Evolutionary conservation across 1,139 yeast genomes (phyloP), one percentile per base, ranked within the genome.

Genomic region (Kodamaea anthophila): DNA sequence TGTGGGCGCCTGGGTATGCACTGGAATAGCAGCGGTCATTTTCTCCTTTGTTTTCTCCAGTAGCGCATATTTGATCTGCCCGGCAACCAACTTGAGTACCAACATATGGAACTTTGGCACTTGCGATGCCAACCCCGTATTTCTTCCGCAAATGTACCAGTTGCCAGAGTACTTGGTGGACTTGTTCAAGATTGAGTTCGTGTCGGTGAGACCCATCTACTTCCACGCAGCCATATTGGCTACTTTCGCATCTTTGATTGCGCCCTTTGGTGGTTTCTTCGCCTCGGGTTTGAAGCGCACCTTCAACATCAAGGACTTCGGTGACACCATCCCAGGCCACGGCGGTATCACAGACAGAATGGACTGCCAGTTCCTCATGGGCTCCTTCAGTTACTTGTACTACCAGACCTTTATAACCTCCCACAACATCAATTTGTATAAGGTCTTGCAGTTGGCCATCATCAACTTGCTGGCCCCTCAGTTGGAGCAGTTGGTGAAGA

Each of bases 251-350:
- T 88, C 97, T 1, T 70, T 93, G 42, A 82, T 91, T 55, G 99
- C 99, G 2, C 99, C 99, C 35, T 91, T 91, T 53, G 99, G 99
- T 32, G 99, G 99, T 1, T 91, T 91, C 56, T 91, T 91, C 47
- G 98, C 98, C 3, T 82, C 94, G 30, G 99, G 98, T 9, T 70
- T 93, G 46, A 91, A 91, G 64, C 78, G 99, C 57, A 87, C 97
- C n/a, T 88, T 91, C 62, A 84, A 93, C 47, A 88, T 88, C 35
- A 85, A 85, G 58, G 95, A 85, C 55, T 85, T 85, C 49, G 95
- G 95, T 37, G 88, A 84, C 51, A 83, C 94, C 12, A 85, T 85
- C 40, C 95, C 95, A 8, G 99, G 99, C 21, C 99, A 91, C 51
- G 99, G 99, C 38, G 99, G 99, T 42, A 78, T 91, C 42, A 88